Base-by-base conservation (phyloP, 2,329 filamentous ascomycete genomes). In the Beauveria scarabaeidicola region DNA sequence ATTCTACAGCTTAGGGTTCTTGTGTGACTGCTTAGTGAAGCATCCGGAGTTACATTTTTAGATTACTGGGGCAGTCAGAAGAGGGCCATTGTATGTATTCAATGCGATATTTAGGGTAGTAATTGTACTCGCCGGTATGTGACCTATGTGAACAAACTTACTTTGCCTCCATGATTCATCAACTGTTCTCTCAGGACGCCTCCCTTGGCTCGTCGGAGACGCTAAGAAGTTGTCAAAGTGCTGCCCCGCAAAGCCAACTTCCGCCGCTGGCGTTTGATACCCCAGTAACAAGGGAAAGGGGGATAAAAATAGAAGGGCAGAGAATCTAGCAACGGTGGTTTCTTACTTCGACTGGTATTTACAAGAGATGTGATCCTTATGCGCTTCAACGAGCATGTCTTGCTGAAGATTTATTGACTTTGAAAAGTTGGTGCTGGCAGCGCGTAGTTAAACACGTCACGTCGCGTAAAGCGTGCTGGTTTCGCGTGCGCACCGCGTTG, bases 41-140 rank as follows among this genome's bases (percentile, higher is more conserved):
- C 55, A 58, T 44, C 41, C 25, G 55, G 47, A 58, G 55, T 58
- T 51, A 36, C 32, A 8, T 50, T 57, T 50, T 56, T 50, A 50
- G 55, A 51, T 58, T 47, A 52, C 38, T 58, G 27, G 55, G 46
- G 43, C 23, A 43, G 52, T 44, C 40, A 54, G 38, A 32, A 13
- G 40, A 46, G 32, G 32, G n/a, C 23, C 19, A 23, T 17, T 46
- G 43, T 47, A 29, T 41, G n/a, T 58, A 36, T 32, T 19, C 38
- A 46, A 46, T 54, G 52, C 51, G 40, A 43, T 15, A 54, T 54
- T 54, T 54, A 54, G 38, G 44, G 36, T 53, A 53, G 44, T 44
- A 43, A 21, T n/a, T 52, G 13, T 17, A 25, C 25, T 43, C 13
- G 5, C 9, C 19, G 10, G 19, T 25, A 13, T 36, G 32, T 36